A percentile compares a stretch with the other conserved stretches of the same genome.
Conservation (phyloP, 345 rosid species). For the Alliaria petiolata region DNA sequence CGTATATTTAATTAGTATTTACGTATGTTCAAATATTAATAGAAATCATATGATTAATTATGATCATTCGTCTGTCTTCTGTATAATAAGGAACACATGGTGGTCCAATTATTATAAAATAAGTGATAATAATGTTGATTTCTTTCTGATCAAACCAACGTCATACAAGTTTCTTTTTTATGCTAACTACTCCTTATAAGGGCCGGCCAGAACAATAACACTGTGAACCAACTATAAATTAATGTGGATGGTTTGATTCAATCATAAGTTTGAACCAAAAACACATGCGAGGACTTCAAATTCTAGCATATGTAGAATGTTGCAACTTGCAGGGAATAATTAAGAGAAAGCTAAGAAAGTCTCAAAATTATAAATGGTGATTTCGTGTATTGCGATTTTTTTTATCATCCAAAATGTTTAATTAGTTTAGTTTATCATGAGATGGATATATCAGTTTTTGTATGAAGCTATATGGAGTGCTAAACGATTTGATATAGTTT, state of each 20-base stretch:
- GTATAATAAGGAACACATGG: constrained; percentile 12
- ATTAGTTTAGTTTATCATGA: neutral
- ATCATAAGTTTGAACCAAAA: no score
- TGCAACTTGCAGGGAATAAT: neutral
- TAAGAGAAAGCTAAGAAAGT: neutral
- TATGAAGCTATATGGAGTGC: neutral
- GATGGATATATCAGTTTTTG: neutral
- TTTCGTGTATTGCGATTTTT: neutral
- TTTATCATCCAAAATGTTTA: neutral
- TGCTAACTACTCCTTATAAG: neutral
- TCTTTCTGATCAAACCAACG: constrained; percentile 6
- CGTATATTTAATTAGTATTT: neutral
- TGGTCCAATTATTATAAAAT: neutral
- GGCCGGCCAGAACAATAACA: no score
- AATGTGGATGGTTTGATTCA: no score
- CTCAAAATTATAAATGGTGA: neutral
- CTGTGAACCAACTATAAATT: no score
- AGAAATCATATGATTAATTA: neutral
- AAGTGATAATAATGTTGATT: neutral
- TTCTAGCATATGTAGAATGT: neutral
- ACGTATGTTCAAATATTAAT: neutral
- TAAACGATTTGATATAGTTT: no score
- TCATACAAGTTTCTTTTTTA: neutral
- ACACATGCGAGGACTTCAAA: no score
- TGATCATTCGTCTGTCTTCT: constrained; percentile 6